Evolutionary conservation across 2,329 filamentous ascomycete species (phyloP), one percentile per base, ranked within the genome.

Genomic region (Phialemoniopsis sp.): DNA sequence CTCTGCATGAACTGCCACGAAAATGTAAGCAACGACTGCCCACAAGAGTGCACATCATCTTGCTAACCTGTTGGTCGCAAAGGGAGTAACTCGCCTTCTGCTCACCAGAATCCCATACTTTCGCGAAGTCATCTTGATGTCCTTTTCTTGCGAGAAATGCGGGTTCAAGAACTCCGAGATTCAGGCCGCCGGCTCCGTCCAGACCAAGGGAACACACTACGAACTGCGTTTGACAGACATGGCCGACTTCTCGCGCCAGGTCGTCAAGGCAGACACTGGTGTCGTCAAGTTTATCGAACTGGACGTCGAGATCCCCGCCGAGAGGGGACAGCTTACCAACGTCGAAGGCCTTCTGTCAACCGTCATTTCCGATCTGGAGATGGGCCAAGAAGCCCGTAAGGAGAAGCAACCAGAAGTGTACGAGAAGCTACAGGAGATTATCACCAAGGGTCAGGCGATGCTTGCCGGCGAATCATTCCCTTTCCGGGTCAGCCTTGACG

Each of bases 111-210:
- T 98, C 40, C 93, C 93, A 13, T 97, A 89, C 74, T 98, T 98
- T 73, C 89, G 89, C 68, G 91, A 98, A 63, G 83, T 98, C 47
- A 89, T 98, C 55, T 80, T 98, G 63, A 95, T 96, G 83, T 97
- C 91, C 46, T 98, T 98, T 64, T 78, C 80, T 49, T 98, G 93
- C 72, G 82, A 88, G 6, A 80, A 96, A 64, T 98, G 93, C 69
- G 72, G 82, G 58, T 85, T 91, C 66, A 81, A 85, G 49, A 95
- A 97, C 70, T 90, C 90, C 62, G 91, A 96, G 54, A 86, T 98
- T 52, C 91, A 96, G 60, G 82, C 90, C 8, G 93, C 93, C 19
- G 89, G 89, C 45, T 80, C 89, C 52, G 91, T 97, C 46, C 93
- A 97, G 66, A 85, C 89, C 53, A 87, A 87, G 55, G 93, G 93